A percentile compares a stretch with the other conserved stretches of the same genome.
Conservation (phyloP, 805 yeast species). For the Metschnikowia sp. region DNA sequence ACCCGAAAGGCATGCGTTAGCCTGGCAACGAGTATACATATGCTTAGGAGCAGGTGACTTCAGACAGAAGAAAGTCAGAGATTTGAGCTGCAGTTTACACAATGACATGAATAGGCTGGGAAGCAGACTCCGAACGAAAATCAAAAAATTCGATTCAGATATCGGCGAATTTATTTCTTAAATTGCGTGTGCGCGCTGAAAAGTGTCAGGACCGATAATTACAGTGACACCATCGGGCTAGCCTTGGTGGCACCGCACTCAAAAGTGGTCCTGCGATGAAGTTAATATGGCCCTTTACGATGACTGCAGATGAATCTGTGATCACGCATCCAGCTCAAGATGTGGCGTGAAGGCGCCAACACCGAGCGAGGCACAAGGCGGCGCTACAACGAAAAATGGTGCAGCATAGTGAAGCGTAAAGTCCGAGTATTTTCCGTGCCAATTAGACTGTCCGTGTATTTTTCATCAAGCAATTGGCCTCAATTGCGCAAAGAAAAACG, state of each 20-base stretch:
- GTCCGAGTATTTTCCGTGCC: background rate
- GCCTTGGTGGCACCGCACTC: constrained; percentile 46
- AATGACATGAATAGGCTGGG: no score
- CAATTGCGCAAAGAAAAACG: constrained; percentile 23
- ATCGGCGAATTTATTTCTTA: no score
- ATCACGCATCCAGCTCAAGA: constrained; percentile 45
- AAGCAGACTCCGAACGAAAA: no score
- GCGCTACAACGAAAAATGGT: background rate
- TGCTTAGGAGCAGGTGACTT: no score
- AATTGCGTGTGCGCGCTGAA: background rate
- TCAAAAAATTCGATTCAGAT: no score
- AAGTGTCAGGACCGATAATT: constrained; percentile 43
- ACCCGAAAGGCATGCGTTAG: no score
- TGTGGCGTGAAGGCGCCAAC: constrained; percentile 21
- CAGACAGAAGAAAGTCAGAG: no score
- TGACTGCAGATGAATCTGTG: constrained; percentile 3
- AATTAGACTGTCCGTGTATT: background rate
- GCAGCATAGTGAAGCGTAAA: no score
- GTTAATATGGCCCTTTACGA: constrained; percentile 40
- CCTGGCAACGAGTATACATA: no score
- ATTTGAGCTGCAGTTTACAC: no score
- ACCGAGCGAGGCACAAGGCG: constrained; percentile 52
- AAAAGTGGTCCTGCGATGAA: constrained; percentile 33
- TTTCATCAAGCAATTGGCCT: constrained; percentile 22
- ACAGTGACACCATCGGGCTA: constrained; percentile 42